phyloP scores from a whole-genome alignment of 805 yeast species.

The Candida maris region DNA sequence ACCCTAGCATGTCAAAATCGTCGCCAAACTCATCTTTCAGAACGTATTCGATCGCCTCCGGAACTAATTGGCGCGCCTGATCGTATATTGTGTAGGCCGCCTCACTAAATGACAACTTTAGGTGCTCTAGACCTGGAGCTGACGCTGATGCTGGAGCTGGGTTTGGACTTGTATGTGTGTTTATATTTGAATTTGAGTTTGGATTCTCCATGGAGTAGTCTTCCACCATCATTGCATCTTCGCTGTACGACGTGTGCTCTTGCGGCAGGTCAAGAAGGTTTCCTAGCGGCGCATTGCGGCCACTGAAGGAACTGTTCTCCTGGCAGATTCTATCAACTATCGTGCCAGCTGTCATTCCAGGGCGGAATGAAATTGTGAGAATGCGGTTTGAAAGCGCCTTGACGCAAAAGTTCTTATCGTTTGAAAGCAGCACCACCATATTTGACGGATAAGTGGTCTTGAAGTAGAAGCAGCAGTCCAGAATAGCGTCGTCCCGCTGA shows the following conservation, averaged over 20 bases:
- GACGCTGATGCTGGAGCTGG: neutral
- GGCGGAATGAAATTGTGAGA: conserved; percentile 55
- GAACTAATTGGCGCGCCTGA: conserved; percentile 40
- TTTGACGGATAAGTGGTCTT: conserved; percentile 32
- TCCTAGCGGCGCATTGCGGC: neutral
- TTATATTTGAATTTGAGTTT: neutral
- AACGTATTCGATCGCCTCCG: conserved; percentile 46
- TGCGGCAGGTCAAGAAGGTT: conserved; percentile 10
- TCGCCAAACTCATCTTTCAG: conserved; percentile 56
- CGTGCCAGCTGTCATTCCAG: conserved; percentile 40
- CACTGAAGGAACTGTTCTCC: conserved; percentile 25
- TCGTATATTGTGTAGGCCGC: conserved; percentile 30
- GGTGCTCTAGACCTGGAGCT: neutral
- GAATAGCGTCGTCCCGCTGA: conserved; percentile 72
- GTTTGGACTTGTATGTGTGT: no score
- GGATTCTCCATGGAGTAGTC: conserved; percentile 6
- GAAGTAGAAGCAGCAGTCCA: conserved; percentile 78
- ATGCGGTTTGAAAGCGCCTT: conserved; percentile 69
- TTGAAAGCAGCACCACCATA: conserved; percentile 64
- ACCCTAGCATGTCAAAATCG: conserved; percentile 51
- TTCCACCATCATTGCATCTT: conserved; percentile 15
- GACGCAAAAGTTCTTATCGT: conserved; percentile 79
- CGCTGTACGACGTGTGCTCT: conserved; percentile 1
- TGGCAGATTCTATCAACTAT: conserved; percentile 39
- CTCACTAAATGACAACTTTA: conserved; percentile 6